These are phyloP conservation scores for Achaetomium macrosporum DNA, from an alignment of 2,329 filamentous ascomycete species.

Conservation along the genomic window DNA sequence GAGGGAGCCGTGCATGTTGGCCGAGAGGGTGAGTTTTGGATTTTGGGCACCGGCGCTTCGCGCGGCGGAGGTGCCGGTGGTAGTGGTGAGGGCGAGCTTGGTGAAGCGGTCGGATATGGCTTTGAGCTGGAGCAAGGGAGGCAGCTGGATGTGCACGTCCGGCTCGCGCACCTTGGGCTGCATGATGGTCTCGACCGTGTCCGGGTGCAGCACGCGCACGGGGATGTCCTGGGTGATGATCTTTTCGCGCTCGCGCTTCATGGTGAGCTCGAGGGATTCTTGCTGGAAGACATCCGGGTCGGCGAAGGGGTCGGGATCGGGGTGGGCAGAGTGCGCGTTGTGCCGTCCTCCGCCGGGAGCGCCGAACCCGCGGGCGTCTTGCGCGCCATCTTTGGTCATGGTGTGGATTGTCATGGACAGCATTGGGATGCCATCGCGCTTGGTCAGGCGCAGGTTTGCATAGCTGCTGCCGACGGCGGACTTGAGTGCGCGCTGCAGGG, in stretches of 20 bases:
- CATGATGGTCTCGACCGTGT: slow-evolving; percentile 84
- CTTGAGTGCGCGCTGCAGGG: slow-evolving; percentile 83
- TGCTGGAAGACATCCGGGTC: slow-evolving; percentile 44
- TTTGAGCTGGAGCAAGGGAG: slow-evolving; percentile 81
- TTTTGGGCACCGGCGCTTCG: slow-evolving; percentile 26
- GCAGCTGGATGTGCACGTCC: slow-evolving; percentile 89
- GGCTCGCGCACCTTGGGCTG: slow-evolving; percentile 87
- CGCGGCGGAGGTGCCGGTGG: slow-evolving; percentile 25
- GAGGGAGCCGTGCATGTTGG: slow-evolving; percentile 90
- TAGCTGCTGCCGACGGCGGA: slow-evolving; percentile 77
- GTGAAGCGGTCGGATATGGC: slow-evolving; percentile 94
- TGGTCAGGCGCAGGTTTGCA: slow-evolving; percentile 82
- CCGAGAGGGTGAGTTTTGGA: slow-evolving; percentile 76
- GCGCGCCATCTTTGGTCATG: slow-evolving; percentile 49
- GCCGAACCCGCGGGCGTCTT: slow-evolving; percentile 32
- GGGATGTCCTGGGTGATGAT: slow-evolving; percentile 93
- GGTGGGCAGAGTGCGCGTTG: slow-evolving; percentile 31
- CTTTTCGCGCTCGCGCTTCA: slow-evolving; percentile 72
- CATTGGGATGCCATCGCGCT: slow-evolving; percentile 81
- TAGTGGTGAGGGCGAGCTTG: slow-evolving; percentile 57
- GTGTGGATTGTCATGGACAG: slow-evolving; percentile 87
- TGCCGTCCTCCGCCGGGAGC: slow-evolving; percentile 32
- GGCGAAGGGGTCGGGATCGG: slow-evolving; percentile 29
- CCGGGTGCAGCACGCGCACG: slow-evolving; percentile 79
- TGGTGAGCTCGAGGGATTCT: slow-evolving; percentile 47